Percentiles rank a stretch among this genome's conserved stretches.
Conservation (phyloP, 2,329 filamentous ascomycete species). For the Sporothrix pallida region DNA sequence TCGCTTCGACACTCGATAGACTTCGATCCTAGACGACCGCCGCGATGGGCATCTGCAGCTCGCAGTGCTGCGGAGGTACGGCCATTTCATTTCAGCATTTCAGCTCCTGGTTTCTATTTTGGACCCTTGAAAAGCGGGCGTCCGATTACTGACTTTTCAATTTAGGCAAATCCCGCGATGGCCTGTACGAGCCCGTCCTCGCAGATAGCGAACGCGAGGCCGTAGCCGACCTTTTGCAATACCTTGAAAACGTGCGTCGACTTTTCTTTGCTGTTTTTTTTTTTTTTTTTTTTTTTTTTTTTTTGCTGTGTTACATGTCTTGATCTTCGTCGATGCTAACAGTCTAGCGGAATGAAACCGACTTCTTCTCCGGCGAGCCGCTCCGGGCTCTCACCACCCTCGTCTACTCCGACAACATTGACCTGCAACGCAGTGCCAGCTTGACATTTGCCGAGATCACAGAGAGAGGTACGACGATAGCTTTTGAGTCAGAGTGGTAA, state of each 20-base stretch:
- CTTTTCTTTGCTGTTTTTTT: neutral
- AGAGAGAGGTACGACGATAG: conserved; percentile 73
- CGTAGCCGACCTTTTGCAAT: conserved; percentile 91
- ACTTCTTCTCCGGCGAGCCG: conserved; percentile 97
- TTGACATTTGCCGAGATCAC: conserved; percentile 99
- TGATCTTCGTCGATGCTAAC: neutral
- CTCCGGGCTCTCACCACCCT: conserved; percentile 92
- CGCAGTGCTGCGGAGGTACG: conserved; percentile 66
- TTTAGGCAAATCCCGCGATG: conserved; percentile 76
- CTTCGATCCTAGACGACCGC: conserved; percentile 10
- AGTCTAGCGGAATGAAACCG: conserved; percentile 84
- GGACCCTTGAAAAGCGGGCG: too few species aligned
- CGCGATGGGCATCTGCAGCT: conserved; percentile 67
- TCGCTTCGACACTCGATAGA: conserved; percentile 12
- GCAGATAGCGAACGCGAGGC: conserved; percentile 97
- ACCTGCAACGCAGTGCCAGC: conserved; percentile 94
- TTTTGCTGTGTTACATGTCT: too few species aligned
- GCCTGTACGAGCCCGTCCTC: conserved; percentile 82
- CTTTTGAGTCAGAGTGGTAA: neutral
- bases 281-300: neutral
- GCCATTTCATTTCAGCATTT: neutral
- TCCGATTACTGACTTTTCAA: neutral
- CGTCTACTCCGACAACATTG: conserved; percentile 98
- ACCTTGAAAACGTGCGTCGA: conserved; percentile 85
- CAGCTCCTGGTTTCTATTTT: conserved; percentile 30